Evolutionary conservation across 2,329 filamentous ascomycete genomes (phyloP).

Genomic region (Phyllachora maydis): DNA sequence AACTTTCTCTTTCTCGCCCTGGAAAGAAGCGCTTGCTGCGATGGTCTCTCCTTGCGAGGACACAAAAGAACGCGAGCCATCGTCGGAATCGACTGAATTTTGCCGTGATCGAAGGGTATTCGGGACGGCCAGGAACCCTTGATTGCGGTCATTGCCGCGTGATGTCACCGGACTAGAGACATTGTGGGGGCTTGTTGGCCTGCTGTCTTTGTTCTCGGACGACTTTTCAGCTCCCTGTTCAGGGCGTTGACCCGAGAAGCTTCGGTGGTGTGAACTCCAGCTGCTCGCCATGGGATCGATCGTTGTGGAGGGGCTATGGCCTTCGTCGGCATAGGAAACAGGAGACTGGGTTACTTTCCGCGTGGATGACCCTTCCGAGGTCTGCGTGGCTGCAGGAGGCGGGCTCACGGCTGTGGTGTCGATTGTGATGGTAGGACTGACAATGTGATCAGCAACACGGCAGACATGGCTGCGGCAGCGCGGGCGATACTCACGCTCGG

Average conservation of each 20-base stretch:
- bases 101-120: constrained; percentile 38
- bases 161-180: constrained; percentile 36
- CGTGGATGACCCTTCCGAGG: too few species aligned
- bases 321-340: constrained; percentile 15
- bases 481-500: constrained; percentile 15
- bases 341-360: too few species aligned
- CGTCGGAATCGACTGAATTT: constrained; percentile 49
- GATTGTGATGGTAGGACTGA: constrained; percentile 32
- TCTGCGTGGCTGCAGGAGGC: constrained; percentile 6
- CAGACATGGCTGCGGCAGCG: constrained; percentile 2
- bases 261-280: constrained; percentile 8
- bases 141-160: constrained; percentile 20
- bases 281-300: constrained; percentile 10
- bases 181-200: constrained; percentile 54
- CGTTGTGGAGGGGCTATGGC: constrained; percentile 17
- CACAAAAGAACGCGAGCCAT: constrained; percentile 32
- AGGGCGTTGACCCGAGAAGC: constrained; percentile 9
- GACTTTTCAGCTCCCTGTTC: constrained; percentile 34
- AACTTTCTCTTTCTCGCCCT: constrained; percentile 17
- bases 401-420: constrained; percentile 22
- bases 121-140: constrained; percentile 45
- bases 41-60: constrained; percentile 44
- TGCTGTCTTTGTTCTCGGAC: constrained; percentile 44
- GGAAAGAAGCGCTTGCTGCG: constrained; percentile 23
- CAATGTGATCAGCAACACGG: constrained; percentile 3